Evolutionary conservation across 2,329 filamentous ascomycete genomes (phyloP), one percentile per base, ranked within the genome.

Genomic region (Acrocalymma vagum): DNA sequence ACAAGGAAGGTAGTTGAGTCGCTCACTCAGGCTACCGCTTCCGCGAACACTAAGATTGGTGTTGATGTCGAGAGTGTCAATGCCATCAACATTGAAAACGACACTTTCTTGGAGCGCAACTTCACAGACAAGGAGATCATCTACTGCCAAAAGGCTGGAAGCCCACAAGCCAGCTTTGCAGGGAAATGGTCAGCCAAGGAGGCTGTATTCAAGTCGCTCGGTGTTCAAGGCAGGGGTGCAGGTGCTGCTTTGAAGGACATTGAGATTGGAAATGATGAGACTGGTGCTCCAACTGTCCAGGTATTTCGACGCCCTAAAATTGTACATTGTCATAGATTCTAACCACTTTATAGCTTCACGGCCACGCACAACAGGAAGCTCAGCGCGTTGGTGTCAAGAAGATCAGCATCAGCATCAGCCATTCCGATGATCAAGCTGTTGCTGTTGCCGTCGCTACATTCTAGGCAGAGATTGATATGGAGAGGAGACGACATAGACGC

Each of bases 111-210:
- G 29, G 84, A 94, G 74, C 88, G 94, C 59, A 99, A 99, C 76
- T 99, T 99, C 72, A 97, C 94, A 0, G 72, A 78, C 11, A 76
- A 79, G 33, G 94, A 99, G 75, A 88, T 92, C 59, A 80, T 82
- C 20, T 97, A 99, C 77, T 99, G 95, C 78, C 80, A 80, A 51
- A 84, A 86, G 63, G 86, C 90, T 11, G 76, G 90, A 5, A 86
- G 82, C 65, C 88, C 91, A 1, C 90, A 90, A 66, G 89, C 92
- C 54, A 95, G 90, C 35, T 99, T 96, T 72, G 90, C 93, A 5
- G 94, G 94, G 33, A 85, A 91, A 57, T 99, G 94, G 94, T 93
- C 87, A 62, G 94, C 94, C 23, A 99, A 99, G 78, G 94, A 99
- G 75, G 94, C 94, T 18, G 92, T 99, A 1, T 99, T 99, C 81